Evolutionary conservation across 2,329 filamentous ascomycete genomes (phyloP), one percentile per base, ranked within the genome.

Genomic region (Cryphonectria carpinicola): DNA sequence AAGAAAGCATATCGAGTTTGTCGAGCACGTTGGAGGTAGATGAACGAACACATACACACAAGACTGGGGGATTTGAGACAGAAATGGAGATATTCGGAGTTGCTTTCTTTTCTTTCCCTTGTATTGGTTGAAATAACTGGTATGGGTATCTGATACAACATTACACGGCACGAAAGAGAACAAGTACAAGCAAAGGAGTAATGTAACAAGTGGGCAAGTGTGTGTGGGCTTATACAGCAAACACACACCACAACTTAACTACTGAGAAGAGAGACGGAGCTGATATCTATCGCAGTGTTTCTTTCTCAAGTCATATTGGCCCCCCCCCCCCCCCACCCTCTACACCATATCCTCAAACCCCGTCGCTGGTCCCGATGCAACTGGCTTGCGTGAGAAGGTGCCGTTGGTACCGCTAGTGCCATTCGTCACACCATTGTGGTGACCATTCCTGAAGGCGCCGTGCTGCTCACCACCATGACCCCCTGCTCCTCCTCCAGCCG

Each of bases 331-430:
- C 4, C n/a, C 54, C 22, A 1, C 11, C 4, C 4, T 19, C n/a
- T 68, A 72, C 10, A 72, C 69, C 66, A 72, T 71, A 28, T 43
- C 28, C 56, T 72, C 71, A 6, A 69, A 66, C 19, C 32, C 39
- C 1, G 37, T 25, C 25, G 25, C 39, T 22, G 35, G 54, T 2
- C 65, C 65, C 4, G 65, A 37, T 10, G 43, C 43, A 10, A 72
- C 71, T 19, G 71, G 71, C 41, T 72, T 72, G 41, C 71, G 66
- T 7, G 71, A 68, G n/a, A 66, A 58, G 22, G 61, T 61, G 32
- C 70, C 68, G n/a, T 46, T 37, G 22, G 49, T 60, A 32, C 70
- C 65, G 32, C n/a, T 28, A 13, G 69, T 41, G n/a, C 62, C 56
- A n/a, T 61, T 68, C 17, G 10, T 37, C 35, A 56, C 60, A 2